Conservation (phyloP, 306 rosid genomes). For the Comarum palustre region DNA sequence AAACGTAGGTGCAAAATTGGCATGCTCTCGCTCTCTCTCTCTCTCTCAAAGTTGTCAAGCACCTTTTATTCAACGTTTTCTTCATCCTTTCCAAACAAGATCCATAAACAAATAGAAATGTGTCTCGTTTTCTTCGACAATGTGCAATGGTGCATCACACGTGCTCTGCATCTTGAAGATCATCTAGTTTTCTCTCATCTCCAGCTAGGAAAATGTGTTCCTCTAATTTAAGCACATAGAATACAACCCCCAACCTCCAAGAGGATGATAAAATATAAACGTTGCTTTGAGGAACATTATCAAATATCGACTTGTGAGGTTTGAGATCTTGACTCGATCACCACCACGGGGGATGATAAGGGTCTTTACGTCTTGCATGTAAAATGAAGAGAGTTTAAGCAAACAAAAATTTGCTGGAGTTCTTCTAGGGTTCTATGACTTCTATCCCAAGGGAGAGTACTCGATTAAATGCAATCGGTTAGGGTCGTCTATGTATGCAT, state of each 20-base stretch:
- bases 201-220: constrained; percentile 47
- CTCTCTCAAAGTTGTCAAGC: constrained; percentile 8
- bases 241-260: constrained; percentile 1
- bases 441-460: background rate
- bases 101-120: constrained; percentile 20
- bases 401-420: background rate
- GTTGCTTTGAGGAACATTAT: constrained; percentile 14
- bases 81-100: constrained; percentile 35
- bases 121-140: constrained; percentile 44
- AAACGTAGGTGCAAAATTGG: constrained; percentile 16
- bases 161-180: constrained; percentile 43
- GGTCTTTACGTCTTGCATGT: background rate
- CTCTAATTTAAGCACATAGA: constrained; percentile 16
- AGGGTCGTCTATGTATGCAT: background rate
- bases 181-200: constrained; percentile 29
- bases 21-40: no score
- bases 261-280: background rate
- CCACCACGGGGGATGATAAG: background rate
- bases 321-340: constrained; percentile 23
- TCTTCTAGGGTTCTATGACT: background rate
- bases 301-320: constrained; percentile 9
- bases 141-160: constrained; percentile 51
- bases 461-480: background rate
- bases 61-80: constrained; percentile 22
- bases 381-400: background rate